phyloP scores from a whole-genome alignment of 148 eudicot species.

The Nyssa sinensis region DNA sequence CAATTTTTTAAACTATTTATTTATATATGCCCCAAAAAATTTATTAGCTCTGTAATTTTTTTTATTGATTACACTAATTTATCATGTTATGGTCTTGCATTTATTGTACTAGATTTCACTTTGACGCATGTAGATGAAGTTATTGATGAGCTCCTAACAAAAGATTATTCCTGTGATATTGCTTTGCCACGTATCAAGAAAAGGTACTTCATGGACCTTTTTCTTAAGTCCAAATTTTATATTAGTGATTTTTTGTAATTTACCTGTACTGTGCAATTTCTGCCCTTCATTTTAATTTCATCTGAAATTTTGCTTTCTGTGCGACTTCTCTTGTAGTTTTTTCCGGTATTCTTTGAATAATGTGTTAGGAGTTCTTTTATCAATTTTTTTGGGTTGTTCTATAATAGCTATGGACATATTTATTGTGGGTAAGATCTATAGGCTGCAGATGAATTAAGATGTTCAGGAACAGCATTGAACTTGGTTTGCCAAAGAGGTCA shows the following conservation, averaged over 20 bases:
- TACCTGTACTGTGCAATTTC: background rate
- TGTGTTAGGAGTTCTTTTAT: background rate
- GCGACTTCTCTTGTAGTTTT: background rate
- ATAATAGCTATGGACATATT: background rate
- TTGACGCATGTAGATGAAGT: constrained; percentile 90
- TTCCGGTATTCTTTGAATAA: background rate
- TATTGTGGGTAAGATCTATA: background rate
- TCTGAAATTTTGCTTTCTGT: background rate
- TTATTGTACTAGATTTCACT: constrained; percentile 43
- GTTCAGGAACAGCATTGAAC: background rate
- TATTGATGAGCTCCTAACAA: constrained; percentile 87
- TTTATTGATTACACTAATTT: background rate
- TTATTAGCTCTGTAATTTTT: too few species aligned
- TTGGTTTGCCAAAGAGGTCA: background rate
- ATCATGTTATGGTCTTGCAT: background rate
- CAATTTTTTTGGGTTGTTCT: background rate
- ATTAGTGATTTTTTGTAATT: background rate
- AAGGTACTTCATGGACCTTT: constrained; percentile 38
- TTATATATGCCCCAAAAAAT: too few species aligned
- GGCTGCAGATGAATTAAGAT: background rate
- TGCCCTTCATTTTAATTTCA: background rate
- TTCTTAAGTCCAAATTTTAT: background rate
- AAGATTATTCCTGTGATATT: constrained; percentile 87
- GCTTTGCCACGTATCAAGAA: constrained; percentile 91
- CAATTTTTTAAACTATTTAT: background rate